Evolutionary conservation across 768 basidiomycete genomes (phyloP).

Genomic region (Rhodotorula graminis): DNA sequence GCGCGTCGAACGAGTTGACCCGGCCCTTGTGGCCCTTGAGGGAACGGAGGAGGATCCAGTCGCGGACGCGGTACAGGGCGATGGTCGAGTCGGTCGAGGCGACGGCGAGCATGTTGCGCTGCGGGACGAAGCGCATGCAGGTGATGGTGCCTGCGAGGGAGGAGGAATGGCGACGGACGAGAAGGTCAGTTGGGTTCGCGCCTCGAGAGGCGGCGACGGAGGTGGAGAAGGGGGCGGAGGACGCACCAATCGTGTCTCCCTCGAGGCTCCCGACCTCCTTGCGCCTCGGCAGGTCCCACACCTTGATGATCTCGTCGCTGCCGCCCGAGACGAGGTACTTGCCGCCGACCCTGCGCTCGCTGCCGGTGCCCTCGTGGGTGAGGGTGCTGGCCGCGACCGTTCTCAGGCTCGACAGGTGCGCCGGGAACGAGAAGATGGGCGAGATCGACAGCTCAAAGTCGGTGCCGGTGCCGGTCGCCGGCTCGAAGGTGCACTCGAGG

Average conservation of each 20-base stretch:
- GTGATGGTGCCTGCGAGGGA: slow-evolving; percentile 29
- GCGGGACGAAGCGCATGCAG: slow-evolving; percentile 51
- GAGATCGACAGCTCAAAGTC: slow-evolving; percentile 53
- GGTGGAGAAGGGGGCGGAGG: slow-evolving; percentile 22
- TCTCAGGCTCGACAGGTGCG: slow-evolving; percentile 88
- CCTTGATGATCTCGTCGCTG: slow-evolving; percentile 91
- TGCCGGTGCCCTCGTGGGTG: slow-evolving; percentile 11
- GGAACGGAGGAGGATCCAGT: slow-evolving; percentile 82
- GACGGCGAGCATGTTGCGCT: slow-evolving; percentile 81
- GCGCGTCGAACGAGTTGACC: slow-evolving; percentile 82
- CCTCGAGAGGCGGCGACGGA: background rate
- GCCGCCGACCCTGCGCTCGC: slow-evolving; percentile 62
- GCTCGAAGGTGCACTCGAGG: slow-evolving; percentile 43
- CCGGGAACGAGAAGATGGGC: slow-evolving; percentile 93
- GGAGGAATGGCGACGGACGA: background rate
- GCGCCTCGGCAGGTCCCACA: slow-evolving; percentile 86
- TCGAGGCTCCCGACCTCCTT: slow-evolving; percentile 93
- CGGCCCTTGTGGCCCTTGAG: slow-evolving; percentile 91
- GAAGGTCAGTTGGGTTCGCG: background rate
- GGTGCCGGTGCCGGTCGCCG: background rate
- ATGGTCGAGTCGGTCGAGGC: slow-evolving; percentile 90
- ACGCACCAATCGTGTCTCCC: slow-evolving; percentile 77
- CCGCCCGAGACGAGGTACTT: slow-evolving; percentile 96
- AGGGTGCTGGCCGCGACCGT: slow-evolving; percentile 67
- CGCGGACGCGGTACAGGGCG: slow-evolving; percentile 82